Conservation (phyloP, 441 rosid genomes). For the Melastoma candidum region DNA sequence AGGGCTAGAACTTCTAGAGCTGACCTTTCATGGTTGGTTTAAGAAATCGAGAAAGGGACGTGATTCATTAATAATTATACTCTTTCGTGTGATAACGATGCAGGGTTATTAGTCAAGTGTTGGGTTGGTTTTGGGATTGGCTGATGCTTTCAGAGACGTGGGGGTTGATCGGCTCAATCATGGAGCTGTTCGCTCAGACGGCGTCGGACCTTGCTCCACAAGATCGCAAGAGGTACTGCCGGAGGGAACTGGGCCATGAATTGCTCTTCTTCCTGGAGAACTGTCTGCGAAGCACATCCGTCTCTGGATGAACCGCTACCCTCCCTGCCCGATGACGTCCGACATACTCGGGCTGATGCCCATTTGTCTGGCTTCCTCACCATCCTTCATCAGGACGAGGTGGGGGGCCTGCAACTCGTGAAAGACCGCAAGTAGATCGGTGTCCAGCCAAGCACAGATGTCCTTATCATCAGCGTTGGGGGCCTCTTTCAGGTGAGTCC, state of each 20-base stretch:
- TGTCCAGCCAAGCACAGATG: constrained; percentile 73
- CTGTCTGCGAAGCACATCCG: constrained; percentile 53
- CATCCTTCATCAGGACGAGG: constrained; percentile 64
- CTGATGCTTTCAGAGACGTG: too few relatives aligned
- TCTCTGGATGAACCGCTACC: constrained; percentile 77
- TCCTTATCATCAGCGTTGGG: constrained; percentile 72
- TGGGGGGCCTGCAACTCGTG: constrained; percentile 81
- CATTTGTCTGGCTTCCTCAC: constrained; percentile 68
- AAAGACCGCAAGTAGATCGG: constrained; percentile 76
- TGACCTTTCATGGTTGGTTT: too few relatives aligned
- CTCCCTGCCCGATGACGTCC: constrained; percentile 54
- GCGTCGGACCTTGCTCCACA: constrained; percentile 48
- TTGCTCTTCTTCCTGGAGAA: constrained; percentile 47
- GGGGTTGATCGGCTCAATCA: constrained; percentile 35
- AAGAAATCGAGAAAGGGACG: too few relatives aligned
- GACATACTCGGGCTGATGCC: constrained; percentile 70
- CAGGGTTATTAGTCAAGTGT: too few relatives aligned
- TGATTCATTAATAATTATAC: too few relatives aligned
- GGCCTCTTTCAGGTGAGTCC: constrained; percentile 71
- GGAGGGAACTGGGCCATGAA: constrained; percentile 42
- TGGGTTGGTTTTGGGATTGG: too few relatives aligned
- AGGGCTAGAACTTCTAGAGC: too few relatives aligned
- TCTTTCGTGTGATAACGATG: too few relatives aligned
- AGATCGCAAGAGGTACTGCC: constrained; percentile 53
- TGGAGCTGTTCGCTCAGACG: constrained; percentile 49